Evolutionary conservation across 2,329 filamentous ascomycete species (phyloP), one percentile per base, ranked within the genome.

Genomic region (Penicillium sp.): DNA sequence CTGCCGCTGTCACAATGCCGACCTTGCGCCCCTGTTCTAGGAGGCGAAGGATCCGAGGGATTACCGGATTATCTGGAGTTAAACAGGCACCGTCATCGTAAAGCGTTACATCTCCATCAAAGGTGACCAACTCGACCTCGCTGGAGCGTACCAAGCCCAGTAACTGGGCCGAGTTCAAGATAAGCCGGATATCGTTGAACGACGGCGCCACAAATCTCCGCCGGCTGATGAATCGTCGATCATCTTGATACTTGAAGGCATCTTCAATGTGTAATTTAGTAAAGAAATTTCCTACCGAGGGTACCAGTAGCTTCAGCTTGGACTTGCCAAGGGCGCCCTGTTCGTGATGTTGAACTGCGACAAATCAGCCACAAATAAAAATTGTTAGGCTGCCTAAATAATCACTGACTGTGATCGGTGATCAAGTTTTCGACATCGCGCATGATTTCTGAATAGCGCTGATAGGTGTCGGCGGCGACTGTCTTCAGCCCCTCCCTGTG

Each of bases 51-150:
- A 88, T 84, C 10, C 84, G 82, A 3, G 78, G 78, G 52, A 98
- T 92, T 16, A 96, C 86, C 0, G 91, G 90, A 71, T 90, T 96
- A 16, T 85, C 81, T 0, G 87, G 80, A 53, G 88, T 86, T 9
- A 99, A 81, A 62, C 86, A 90, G 67, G 91, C 83, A 13, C 95
- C 95, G 69, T 99, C 90, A 56, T 92, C 90, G 73, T 99, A 99
- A 22, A 99, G 82, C 1, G 95, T 99, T 50, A 99, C 92, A 75
- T 99, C 95, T 75, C 95, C 95, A 74, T 99, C 95, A 72, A 99
- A 99, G 0, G 95, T 99, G 53, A 96, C 88, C 4, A 99, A 83
- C 65, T 95, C 87, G 9, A 97, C 82, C 5, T 86, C 83, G 22
- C 89, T 88, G 45, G 81, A 79, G 24, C 85, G 86, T 16, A 91